phyloP scores from a whole-genome alignment of 2,329 filamentous ascomycete species.

The Thelonectria discophora region DNA sequence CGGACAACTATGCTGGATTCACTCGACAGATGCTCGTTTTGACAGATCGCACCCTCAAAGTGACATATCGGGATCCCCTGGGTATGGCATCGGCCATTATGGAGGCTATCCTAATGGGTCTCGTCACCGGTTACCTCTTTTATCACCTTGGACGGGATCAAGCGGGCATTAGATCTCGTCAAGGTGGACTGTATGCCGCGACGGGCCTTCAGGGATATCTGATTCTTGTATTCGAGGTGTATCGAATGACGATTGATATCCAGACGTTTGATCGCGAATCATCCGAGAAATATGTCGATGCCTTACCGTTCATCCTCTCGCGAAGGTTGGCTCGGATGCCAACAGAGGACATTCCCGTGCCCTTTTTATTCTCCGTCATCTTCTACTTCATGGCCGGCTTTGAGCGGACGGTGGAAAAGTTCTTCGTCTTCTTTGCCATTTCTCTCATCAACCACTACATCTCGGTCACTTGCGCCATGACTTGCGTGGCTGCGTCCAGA shows the following conservation, averaged over 20 bases:
- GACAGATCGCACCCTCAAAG: slow-evolving; percentile 73
- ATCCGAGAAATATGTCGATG: slow-evolving; percentile 75
- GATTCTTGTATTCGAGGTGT: slow-evolving; percentile 79
- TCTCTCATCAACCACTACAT: slow-evolving; percentile 77
- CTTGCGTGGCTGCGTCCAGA: slow-evolving; percentile 71
- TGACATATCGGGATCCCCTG: slow-evolving; percentile 79
- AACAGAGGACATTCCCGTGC: slow-evolving; percentile 77
- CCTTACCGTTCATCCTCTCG: slow-evolving; percentile 75
- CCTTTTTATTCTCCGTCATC: slow-evolving; percentile 74
- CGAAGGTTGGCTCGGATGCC: slow-evolving; percentile 73
- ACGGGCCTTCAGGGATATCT: slow-evolving; percentile 79
- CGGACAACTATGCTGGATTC: slow-evolving; percentile 62
- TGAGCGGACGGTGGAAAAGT: slow-evolving; percentile 67
- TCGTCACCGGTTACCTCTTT: slow-evolving; percentile 79
- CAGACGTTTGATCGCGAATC: slow-evolving; percentile 79
- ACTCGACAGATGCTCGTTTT: slow-evolving; percentile 71
- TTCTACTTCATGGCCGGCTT: slow-evolving; percentile 84
- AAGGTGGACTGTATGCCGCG: slow-evolving; percentile 77
- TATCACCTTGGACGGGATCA: slow-evolving; percentile 70
- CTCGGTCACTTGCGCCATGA: slow-evolving; percentile 74
- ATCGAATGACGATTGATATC: slow-evolving; percentile 78
- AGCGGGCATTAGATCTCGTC: slow-evolving; percentile 75
- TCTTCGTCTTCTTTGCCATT: slow-evolving; percentile 77
- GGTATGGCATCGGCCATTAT: slow-evolving; percentile 76
- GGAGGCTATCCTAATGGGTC: slow-evolving; percentile 75